Evolutionary conservation across 2,329 filamentous ascomycete genomes (phyloP).

Genomic region (Nemania sp.): DNA sequence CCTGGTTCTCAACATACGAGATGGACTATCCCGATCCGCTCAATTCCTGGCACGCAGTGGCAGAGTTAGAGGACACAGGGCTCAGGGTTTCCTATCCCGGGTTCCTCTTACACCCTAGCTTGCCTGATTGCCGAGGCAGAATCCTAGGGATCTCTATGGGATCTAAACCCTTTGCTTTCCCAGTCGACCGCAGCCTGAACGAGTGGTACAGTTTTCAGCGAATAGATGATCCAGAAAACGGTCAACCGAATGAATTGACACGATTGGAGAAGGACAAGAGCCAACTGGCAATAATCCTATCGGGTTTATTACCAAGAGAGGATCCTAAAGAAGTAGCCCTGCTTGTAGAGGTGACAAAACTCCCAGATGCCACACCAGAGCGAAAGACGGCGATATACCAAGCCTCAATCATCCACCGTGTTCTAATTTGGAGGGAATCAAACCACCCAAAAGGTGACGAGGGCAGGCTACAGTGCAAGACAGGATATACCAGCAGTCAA

Average conservation of each 20-base stretch:
- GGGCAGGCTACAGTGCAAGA: not conserved
- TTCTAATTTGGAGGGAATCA: not conserved
- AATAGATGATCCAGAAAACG: not conserved
- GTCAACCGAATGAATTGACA: not conserved
- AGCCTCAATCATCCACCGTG: not conserved
- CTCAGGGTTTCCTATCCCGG: too few species aligned
- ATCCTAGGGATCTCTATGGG: not conserved
- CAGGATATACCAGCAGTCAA: not conserved
- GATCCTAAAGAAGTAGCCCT: not conserved
- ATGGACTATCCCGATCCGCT: too few species aligned
- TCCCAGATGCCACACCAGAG: not conserved
- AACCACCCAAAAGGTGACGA: not conserved
- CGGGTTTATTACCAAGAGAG: not conserved
- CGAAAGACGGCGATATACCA: not conserved
- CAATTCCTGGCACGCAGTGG: too few species aligned
- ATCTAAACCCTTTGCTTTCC: not conserved
- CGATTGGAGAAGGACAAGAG: not conserved
- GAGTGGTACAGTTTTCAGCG: not conserved
- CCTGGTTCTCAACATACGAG: too few species aligned
- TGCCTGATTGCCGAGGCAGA: not conserved
- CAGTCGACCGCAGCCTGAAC: not conserved
- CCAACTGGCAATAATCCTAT: not conserved
- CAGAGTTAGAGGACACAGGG: too few species aligned
- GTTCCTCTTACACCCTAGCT: not conserved
- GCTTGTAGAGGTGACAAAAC: not conserved